A percentile compares a stretch with the other conserved stretches of the same genome.
phyloP scores from a whole-genome alignment of 768 basidiomycete species.

The Tylopilus felleus region DNA sequence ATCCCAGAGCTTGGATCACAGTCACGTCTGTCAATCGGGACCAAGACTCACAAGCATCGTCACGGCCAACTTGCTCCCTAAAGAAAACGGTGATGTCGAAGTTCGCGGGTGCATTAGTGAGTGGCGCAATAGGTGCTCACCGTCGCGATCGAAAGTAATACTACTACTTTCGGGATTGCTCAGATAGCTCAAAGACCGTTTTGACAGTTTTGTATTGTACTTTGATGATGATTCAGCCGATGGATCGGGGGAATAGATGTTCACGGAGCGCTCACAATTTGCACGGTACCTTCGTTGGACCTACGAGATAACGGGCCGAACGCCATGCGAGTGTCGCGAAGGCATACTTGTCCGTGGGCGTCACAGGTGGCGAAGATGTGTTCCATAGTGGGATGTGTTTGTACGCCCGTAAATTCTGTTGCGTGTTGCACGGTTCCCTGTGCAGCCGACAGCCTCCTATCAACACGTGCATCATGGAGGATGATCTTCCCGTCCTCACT shows the following conservation, averaged over 20 bases:
- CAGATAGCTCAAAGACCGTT: constrained; percentile 36
- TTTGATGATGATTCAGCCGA: constrained; percentile 33
- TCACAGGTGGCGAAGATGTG: constrained; percentile 70
- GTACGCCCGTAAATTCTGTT: constrained; percentile 59
- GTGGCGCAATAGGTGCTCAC: constrained; percentile 32
- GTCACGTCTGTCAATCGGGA: neutral
- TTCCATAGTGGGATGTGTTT: constrained; percentile 65
- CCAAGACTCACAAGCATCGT: constrained; percentile 56
- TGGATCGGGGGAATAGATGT: constrained; percentile 5
- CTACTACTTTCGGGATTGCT: constrained; percentile 68
- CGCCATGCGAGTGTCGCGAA: constrained; percentile 72
- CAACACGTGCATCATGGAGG: constrained; percentile 56
- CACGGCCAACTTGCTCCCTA: constrained; percentile 62
- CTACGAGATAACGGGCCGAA: constrained; percentile 52
- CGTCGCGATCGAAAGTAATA: constrained; percentile 64
- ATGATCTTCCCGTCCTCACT: constrained; percentile 73
- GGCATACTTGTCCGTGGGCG: constrained; percentile 51
- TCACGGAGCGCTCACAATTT: constrained; percentile 20
- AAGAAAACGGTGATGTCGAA: neutral
- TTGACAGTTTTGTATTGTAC: constrained; percentile 48
- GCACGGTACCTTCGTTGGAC: constrained; percentile 52
- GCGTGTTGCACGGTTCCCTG: constrained; percentile 51
- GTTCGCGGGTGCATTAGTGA: constrained; percentile 1
- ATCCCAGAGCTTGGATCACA: constrained; percentile 3
- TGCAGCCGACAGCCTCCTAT: constrained; percentile 33